Percentiles rank a stretch among this genome's conserved stretches.
phyloP scores from a whole-genome alignment of 2,329 filamentous ascomycete species.

The Apiospora pterosperma region DNA sequence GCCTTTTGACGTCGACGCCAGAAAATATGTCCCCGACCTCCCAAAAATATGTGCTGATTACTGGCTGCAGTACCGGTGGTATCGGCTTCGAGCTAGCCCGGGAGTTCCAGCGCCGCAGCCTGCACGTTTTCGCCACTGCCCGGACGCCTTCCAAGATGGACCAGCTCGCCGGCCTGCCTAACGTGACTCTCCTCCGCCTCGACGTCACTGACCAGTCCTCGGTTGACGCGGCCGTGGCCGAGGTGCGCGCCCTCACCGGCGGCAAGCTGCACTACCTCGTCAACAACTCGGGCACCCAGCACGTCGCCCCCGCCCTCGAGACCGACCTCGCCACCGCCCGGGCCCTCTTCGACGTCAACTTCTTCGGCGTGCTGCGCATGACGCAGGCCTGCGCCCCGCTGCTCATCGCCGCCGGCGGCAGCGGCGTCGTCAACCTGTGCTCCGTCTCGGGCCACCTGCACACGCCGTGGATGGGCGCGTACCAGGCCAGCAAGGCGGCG shows the following conservation, averaged over 20 bases:
- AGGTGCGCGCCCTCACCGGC: no score
- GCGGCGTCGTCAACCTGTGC: constrained; percentile 36
- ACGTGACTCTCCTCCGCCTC: no score
- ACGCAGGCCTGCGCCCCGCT: constrained; percentile 35
- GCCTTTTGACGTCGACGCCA: no score
- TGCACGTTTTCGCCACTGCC: constrained; percentile 38
- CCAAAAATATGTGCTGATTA: no score
- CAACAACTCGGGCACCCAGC: constrained; percentile 38
- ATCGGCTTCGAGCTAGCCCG: constrained; percentile 36
- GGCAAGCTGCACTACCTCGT: constrained; percentile 39
- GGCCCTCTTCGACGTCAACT: constrained; percentile 10
- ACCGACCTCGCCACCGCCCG: constrained; percentile 21
- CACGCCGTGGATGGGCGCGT: constrained; percentile 34
- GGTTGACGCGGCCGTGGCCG: no score
- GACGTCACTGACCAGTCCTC: no score
- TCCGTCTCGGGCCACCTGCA: constrained; percentile 29
- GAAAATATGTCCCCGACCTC: no score
- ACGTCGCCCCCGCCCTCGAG: constrained; percentile 29
- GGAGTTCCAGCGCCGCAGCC: constrained; percentile 33
- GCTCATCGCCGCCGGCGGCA: constrained; percentile 26
- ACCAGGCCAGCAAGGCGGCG: constrained; percentile 41
- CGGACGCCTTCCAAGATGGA: constrained; percentile 29
- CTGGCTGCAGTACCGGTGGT: constrained; percentile 35
- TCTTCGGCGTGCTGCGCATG: constrained; percentile 33
- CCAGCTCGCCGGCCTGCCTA: constrained; percentile 24